A percentile compares a stretch with the other conserved stretches of the same genome.
These are phyloP conservation scores for Exophiala oligosperma DNA, from an alignment of 2,329 filamentous ascomycete genomes.

Conservation along the genomic window DNA sequence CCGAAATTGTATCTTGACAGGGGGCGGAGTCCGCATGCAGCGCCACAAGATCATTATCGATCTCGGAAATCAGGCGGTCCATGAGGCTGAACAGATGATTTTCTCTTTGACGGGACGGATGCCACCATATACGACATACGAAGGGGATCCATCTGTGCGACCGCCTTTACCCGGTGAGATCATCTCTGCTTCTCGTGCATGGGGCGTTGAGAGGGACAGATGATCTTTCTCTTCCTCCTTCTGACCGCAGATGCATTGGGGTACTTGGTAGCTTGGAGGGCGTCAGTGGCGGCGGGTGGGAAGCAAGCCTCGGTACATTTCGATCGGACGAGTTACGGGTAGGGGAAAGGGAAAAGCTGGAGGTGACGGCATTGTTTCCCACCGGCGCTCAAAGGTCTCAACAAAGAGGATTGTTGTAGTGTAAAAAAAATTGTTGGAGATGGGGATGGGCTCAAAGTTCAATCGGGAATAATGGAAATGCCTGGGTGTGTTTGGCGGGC, in stretches of 20 bases:
- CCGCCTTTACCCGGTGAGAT: not conserved
- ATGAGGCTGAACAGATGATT: slow-evolving; percentile 18
- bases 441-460: slow-evolving; percentile 10
- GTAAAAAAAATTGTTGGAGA: slow-evolving; percentile 20
- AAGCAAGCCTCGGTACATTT: slow-evolving; percentile 1
- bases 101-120: not conserved
- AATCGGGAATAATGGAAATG: slow-evolving; percentile 12
- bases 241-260: slow-evolving; percentile 14
- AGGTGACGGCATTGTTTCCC: slow-evolving; percentile 4
- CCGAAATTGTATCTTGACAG: slow-evolving; percentile 22
- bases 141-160: slow-evolving; percentile 10
- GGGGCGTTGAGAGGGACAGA: not conserved
- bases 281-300: not conserved
- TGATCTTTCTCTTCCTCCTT: slow-evolving; percentile 9
- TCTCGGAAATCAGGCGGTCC: slow-evolving; percentile 9
- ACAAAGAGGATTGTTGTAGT: slow-evolving; percentile 7
- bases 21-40: slow-evolving; percentile 19
- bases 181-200: not conserved
- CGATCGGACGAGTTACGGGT: not conserved
- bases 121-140: slow-evolving; percentile 12
- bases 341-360: not conserved
- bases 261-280: not conserved
- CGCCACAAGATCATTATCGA: slow-evolving; percentile 9
- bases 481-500: slow-evolving; percentile 6
- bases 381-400: slow-evolving; percentile 5